Base-by-base conservation (phyloP, 1,284 basidiomycete species). In the Austroboletus rostrupii region DNA sequence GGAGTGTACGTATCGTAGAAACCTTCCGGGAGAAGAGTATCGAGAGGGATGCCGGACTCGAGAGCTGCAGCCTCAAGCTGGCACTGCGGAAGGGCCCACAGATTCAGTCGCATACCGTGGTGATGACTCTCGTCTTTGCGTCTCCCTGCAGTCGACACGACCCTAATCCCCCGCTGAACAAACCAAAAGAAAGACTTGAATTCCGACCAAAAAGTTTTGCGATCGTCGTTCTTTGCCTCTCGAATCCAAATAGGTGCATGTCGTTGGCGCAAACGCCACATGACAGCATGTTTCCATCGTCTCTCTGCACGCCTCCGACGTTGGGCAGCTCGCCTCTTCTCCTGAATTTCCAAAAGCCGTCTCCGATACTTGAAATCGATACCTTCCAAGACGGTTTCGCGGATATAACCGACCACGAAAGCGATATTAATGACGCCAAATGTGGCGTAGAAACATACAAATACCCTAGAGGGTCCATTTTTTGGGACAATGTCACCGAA, bases 401-500 rank as follows among this genome's bases (percentile, higher is more conserved):
- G 78, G 12, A 79, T 79, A 47, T 87, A 75, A 3, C 78, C 76
- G 28, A 92, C 79, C 2, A 81, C 79, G 9, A 90, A 69, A 26
- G 80, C 85, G 46, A 88, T 68, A 51, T 74, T 80, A 52, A 86
- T 44, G 45, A 87, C 75, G n/a, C 84, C 85, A 21, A 82, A 67
- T 0, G 74, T 71, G 23, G 77, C 71, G 53, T 85, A 87, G 45
- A 78, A 57, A 58, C 80, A 81, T 0, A 76, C 71, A 56, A 86
- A 85, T 11, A 83, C 57, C 16, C 79, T 78, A 4, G 78, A 71
- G 2, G 72, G 73, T 2, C 76, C 67, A 1, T 70, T 70, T 7
- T 49, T 49, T 0, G 87, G 85, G 5, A 72, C 65, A 41, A 91
- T 83, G 61, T 92, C 90, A 11, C 90, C 90, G 59, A 92, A 90